Evolutionary conservation across 768 basidiomycete genomes (phyloP).

Genomic region (Plicaturopsis crispa): DNA sequence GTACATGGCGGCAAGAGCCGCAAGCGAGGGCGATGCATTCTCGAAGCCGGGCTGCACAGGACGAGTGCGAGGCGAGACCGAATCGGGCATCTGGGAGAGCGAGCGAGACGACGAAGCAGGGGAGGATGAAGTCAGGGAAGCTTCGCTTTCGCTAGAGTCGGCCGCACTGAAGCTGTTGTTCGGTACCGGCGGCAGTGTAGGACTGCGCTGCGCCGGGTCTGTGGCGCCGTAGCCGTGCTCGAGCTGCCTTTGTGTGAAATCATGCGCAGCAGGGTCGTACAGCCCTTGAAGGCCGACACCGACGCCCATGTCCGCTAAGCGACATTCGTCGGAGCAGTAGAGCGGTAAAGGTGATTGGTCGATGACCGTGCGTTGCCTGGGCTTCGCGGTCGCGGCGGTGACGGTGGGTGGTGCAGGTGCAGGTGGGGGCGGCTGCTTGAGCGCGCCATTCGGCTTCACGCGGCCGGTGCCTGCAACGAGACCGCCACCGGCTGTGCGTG

Average conservation of each 20-base stretch:
- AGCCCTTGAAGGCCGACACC: constrained; percentile 33
- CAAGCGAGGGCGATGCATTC: constrained; percentile 22
- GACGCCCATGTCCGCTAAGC: constrained; percentile 46
- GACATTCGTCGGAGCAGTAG: constrained; percentile 79
- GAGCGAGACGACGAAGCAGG: constrained; percentile 31
- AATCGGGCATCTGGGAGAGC: constrained; percentile 16
- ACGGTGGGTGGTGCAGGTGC: constrained; percentile 16
- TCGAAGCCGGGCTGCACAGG: too few species aligned
- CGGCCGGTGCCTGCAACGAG: constrained; percentile 63
- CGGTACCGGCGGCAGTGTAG: constrained; percentile 32
- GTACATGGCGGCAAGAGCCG: constrained; percentile 30
- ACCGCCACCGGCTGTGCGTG: constrained; percentile 34
- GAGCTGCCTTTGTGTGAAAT: too few species aligned
- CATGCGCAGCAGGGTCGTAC: constrained; percentile 42
- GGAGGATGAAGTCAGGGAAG: constrained; percentile 27
- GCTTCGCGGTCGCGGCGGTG: constrained; percentile 33
- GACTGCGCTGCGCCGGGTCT: too few species aligned
- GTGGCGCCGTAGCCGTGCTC: too few species aligned
- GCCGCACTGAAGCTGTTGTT: constrained; percentile 27
- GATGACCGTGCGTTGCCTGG: constrained; percentile 65
- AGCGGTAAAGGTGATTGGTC: constrained; percentile 73
- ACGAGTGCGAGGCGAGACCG: constrained; percentile 11
- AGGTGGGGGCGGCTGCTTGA: constrained; percentile 29
- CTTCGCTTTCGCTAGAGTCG: constrained; percentile 16
- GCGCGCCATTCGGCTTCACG: constrained; percentile 48